Conservation (phyloP, 345 rosid genomes). For the Murraya paniculata region DNA sequence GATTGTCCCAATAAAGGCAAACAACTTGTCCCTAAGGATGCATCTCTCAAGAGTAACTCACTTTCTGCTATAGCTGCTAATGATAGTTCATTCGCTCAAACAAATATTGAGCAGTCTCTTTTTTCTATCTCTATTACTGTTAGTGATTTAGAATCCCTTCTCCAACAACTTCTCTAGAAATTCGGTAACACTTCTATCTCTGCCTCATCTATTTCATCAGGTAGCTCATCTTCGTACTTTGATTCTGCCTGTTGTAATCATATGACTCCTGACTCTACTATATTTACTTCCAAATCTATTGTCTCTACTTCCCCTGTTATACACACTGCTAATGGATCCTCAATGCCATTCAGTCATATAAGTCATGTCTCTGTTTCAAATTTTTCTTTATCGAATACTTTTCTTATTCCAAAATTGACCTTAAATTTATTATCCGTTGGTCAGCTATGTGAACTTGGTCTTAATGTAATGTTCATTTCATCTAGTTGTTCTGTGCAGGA, state of each 20-base stretch:
- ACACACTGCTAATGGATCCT: background rate
- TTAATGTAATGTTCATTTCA: background rate
- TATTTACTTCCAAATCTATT: background rate
- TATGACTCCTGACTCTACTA: background rate
- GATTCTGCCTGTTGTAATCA: background rate
- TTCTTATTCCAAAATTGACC: background rate
- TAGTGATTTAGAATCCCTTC: no score
- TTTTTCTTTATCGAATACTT: background rate
- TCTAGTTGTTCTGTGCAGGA: background rate
- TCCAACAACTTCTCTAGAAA: background rate
- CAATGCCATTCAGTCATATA: background rate
- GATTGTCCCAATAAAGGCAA: no score
- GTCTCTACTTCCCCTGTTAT: background rate
- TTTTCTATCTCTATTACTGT: no score
- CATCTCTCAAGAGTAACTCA: no score
- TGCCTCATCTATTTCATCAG: background rate
- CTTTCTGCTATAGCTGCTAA: no score
- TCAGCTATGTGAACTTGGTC: constrained; percentile 4
- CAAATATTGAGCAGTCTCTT: no score
- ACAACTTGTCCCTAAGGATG: no score
- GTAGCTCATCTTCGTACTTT: background rate
- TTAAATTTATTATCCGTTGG: constrained; percentile 11
- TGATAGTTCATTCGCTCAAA: no score
- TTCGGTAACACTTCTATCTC: background rate
- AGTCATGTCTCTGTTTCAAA: background rate